phyloP scores from a whole-genome alignment of 257 asterid genomes.

The Echites panduratus region DNA sequence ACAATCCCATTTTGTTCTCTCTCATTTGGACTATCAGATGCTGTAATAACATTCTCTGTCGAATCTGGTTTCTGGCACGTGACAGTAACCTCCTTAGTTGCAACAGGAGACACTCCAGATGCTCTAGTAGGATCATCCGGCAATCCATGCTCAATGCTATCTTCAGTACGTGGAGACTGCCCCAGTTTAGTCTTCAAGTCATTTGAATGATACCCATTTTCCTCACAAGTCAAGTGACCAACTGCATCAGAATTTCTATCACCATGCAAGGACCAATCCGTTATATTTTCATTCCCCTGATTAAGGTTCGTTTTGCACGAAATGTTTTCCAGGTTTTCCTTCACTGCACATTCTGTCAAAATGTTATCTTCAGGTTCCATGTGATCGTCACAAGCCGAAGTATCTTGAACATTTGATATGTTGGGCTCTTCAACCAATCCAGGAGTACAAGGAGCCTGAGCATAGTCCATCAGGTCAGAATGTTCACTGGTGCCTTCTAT shows the following conservation, averaged over 20 bases:
- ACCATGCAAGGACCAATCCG: slow-evolving; percentile 29
- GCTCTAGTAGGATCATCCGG: slow-evolving; percentile 28
- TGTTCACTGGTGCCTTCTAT: slow-evolving; percentile 42
- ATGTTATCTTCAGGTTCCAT: slow-evolving; percentile 57
- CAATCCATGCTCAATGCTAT: slow-evolving; percentile 20
- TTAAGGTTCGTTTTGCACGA: slow-evolving; percentile 22
- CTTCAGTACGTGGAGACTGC: slow-evolving; percentile 26
- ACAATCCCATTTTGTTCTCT: slow-evolving; percentile 27
- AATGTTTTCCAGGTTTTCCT: slow-evolving; percentile 26
- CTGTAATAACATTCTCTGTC: slow-evolving; percentile 27
- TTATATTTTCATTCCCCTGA: slow-evolving; percentile 33
- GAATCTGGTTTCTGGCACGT: slow-evolving; percentile 22
- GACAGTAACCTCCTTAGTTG: slow-evolving; percentile 25
- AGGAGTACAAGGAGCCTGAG: slow-evolving; percentile 94
- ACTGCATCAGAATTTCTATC: slow-evolving; percentile 31
- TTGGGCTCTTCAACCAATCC: slow-evolving; percentile 78
- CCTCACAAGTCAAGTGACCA: slow-evolving; percentile 27
- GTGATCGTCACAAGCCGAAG: slow-evolving; percentile 78
- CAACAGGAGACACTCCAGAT: slow-evolving; percentile 27
- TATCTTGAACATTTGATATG: slow-evolving; percentile 68
- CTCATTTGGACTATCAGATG: slow-evolving; percentile 26
- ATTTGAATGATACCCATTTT: slow-evolving; percentile 35
- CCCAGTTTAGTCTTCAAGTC: slow-evolving; percentile 29
- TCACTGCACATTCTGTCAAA: slow-evolving; percentile 35
- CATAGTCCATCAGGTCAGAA: slow-evolving; percentile 60